Evolutionary conservation across 202 grass and related monocot genomes (phyloP).

Genomic region (Hordeum pubiflorum): DNA sequence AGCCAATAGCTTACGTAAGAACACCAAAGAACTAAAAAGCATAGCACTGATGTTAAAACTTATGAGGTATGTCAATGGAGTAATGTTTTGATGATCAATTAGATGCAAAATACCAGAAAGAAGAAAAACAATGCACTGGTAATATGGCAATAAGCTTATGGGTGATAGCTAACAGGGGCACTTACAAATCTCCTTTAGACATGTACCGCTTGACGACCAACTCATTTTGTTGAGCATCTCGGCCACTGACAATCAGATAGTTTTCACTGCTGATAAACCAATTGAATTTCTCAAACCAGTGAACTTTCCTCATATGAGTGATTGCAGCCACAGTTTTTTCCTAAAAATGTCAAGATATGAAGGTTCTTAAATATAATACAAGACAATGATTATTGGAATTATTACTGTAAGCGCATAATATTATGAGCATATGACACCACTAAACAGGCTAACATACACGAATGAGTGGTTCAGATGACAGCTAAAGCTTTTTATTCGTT

Average conservation of each 20-base stretch:
- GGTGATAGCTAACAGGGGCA: conserved; percentile 4
- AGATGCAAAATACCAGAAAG: not conserved
- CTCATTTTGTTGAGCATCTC: conserved; percentile 96
- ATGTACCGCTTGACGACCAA: conserved; percentile 94
- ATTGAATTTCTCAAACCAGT: conserved; percentile 99
- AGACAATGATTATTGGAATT: not conserved
- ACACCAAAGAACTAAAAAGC: not conserved
- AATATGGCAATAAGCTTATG: conserved; percentile 13
- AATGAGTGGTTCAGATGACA: not conserved
- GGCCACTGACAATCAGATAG: conserved; percentile 87
- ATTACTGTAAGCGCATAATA: conserved; percentile 4
- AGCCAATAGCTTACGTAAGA: conserved; percentile 22
- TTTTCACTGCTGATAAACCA: conserved; percentile 99
- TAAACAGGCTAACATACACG: not conserved
- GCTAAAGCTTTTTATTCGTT: not conserved
- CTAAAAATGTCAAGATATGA: conserved; percentile 40
- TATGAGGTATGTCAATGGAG: not conserved
- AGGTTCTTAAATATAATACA: not conserved
- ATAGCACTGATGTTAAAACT: conserved; percentile 4
- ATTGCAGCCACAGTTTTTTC: conserved; percentile 95
- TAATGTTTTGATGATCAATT: not conserved
- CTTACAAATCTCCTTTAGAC: conserved; percentile 99
- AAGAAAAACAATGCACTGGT: not conserved
- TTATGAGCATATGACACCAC: not conserved
- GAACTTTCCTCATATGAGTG: conserved; percentile 97